Percentiles rank a stretch among this genome's conserved stretches.
These are phyloP conservation scores for Biscogniauxia marginata DNA, from an alignment of 2,329 filamentous ascomycete species.

Conservation along the genomic window DNA sequence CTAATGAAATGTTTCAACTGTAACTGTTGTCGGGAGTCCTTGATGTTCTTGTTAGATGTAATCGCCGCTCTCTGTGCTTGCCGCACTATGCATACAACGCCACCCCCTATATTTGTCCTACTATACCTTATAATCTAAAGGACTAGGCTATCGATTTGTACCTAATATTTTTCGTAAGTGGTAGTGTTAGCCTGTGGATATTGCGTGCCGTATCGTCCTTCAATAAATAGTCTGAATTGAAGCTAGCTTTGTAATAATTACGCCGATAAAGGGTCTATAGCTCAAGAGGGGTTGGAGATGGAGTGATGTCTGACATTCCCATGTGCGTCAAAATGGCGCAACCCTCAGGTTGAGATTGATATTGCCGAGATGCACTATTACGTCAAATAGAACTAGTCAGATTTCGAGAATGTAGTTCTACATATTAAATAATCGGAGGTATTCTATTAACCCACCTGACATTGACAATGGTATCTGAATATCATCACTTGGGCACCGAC, in stretches of 20 bases:
- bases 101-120: not conserved
- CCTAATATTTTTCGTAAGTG: not conserved
- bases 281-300: too few species aligned
- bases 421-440: too few species aligned
- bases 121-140: too few species aligned
- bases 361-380: conserved; percentile 8
- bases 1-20: not conserved
- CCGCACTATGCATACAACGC: not conserved
- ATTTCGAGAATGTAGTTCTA: too few species aligned
- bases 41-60: not conserved
- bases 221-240: too few species aligned
- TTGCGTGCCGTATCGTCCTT: not conserved
- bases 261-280: too few species aligned
- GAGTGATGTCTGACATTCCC: not conserved
- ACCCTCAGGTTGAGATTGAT: not conserved
- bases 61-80: not conserved
- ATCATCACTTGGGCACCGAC: too few species aligned
- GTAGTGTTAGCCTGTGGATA: not conserved
- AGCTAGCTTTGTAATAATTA: too few species aligned
- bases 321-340: not conserved
- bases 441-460: too few species aligned
- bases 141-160: too few species aligned
- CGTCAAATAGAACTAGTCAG: conserved; percentile 5
- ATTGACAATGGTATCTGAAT: too few species aligned
- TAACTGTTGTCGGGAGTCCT: not conserved